Percentiles rank a stretch among this genome's conserved stretches.
Evolutionary conservation across 768 basidiomycete genomes (phyloP).

Genomic region (Lactarius sanguifluus): DNA sequence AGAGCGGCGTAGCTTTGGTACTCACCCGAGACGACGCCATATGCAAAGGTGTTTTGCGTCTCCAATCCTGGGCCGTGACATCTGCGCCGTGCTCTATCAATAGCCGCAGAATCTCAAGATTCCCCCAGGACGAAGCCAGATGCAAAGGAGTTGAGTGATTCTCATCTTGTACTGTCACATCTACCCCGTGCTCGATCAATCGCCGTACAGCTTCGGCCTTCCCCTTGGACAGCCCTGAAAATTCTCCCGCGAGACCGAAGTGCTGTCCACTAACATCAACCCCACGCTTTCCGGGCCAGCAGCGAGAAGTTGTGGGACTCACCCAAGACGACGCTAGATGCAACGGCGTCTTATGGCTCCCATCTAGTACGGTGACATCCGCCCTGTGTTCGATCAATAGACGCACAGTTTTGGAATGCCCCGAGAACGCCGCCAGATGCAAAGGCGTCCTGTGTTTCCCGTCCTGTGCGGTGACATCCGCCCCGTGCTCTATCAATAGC

Average conservation of each 20-base stretch:
- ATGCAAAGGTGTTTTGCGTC: background rate
- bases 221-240: slow-evolving; percentile 63
- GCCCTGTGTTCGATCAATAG: background rate
- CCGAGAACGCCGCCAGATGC: too few relatives aligned
- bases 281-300: too few relatives aligned
- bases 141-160: background rate
- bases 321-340: background rate
- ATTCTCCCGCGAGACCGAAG: too few relatives aligned
- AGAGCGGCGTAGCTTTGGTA: background rate
- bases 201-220: background rate
- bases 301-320: too few relatives aligned
- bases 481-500: too few relatives aligned
- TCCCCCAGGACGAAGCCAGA: background rate
- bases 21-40: background rate
- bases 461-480: too few relatives aligned
- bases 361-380: background rate
- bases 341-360: background rate
- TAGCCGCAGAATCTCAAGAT: too few relatives aligned
- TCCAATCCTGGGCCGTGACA: background rate
- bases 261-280: too few relatives aligned
- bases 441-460: too few relatives aligned
- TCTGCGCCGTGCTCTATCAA: too few relatives aligned
- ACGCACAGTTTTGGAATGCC: too few relatives aligned
- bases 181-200: background rate
- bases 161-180: background rate